Evolutionary conservation across 148 eudicot species (phyloP).

Genomic region (Vaccinium corymbosum): DNA sequence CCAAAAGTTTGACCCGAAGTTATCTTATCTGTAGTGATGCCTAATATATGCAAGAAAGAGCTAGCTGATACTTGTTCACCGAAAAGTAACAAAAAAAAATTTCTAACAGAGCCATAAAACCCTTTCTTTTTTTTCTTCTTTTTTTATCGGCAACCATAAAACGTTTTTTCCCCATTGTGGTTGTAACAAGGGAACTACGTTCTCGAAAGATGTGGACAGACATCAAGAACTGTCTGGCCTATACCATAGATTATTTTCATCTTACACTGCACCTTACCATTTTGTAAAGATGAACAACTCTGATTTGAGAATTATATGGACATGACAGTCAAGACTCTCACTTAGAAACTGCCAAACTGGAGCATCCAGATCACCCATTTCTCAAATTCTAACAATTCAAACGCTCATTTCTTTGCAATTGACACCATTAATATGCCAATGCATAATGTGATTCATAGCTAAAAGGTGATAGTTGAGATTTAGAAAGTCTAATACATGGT

Average conservation of each 20-base stretch:
- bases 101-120: background rate
- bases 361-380: background rate
- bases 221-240: background rate
- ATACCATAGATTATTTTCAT: background rate
- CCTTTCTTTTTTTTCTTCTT: too few relatives aligned
- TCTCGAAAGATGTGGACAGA: background rate
- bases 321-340: background rate
- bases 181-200: background rate
- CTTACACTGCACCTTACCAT: background rate
- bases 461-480: background rate
- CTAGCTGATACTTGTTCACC: background rate
- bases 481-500: background rate
- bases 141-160: background rate
- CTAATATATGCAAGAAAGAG: slow-evolving; percentile 12
- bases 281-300: background rate
- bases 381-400: slow-evolving; percentile 1
- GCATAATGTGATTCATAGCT: background rate
- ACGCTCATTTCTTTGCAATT: background rate
- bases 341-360: background rate
- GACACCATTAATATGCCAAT: background rate
- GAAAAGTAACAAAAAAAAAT: background rate
- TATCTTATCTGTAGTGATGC: background rate
- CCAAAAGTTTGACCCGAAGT: background rate
- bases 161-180: background rate
- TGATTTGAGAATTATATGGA: background rate